These are phyloP conservation scores for Acacia confusa DNA, from an alignment of 306 rosid species.

Conservation along the genomic window DNA sequence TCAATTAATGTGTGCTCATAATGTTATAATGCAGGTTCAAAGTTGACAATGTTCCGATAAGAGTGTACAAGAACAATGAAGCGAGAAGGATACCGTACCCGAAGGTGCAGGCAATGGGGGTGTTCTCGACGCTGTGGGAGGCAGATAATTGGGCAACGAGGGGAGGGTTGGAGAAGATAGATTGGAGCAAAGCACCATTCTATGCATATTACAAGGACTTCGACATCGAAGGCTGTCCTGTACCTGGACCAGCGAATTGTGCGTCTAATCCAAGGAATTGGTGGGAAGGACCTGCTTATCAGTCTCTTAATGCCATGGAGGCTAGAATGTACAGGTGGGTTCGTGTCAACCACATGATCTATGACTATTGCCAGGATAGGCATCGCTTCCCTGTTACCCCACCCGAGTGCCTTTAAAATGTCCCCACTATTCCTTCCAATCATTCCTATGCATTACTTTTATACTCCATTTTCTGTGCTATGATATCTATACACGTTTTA, in stretches of 20 bases:
- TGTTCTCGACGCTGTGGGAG: constrained; percentile 88
- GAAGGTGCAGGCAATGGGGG: constrained; percentile 74
- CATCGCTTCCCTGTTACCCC: constrained; percentile 68
- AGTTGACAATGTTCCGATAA: constrained; percentile 74
- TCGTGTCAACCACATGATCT: constrained; percentile 81
- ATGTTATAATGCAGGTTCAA: constrained; percentile 48
- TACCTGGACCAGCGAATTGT: constrained; percentile 70
- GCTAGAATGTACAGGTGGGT: constrained; percentile 77
- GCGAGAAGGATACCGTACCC: constrained; percentile 75
- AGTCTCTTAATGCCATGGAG: constrained; percentile 54
- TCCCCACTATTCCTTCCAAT: not conserved
- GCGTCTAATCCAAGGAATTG: constrained; percentile 65
- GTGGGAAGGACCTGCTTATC: constrained; percentile 82
- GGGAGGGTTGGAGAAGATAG: constrained; percentile 93
- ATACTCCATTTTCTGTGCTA: not conserved
- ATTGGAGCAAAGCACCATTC: constrained; percentile 93
- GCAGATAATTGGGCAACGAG: constrained; percentile 98
- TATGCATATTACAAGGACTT: constrained; percentile 78
- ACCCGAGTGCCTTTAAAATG: constrained; percentile 61
- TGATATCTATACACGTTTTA: not conserved
- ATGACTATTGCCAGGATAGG: constrained; percentile 81
- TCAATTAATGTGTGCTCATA: not conserved
- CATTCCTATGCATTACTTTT: not conserved
- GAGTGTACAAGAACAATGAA: constrained; percentile 87
- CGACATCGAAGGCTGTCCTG: constrained; percentile 81